Conservation (phyloP, 495 filamentous ascomycete genomes). For the Gamarada debralockiae region DNA sequence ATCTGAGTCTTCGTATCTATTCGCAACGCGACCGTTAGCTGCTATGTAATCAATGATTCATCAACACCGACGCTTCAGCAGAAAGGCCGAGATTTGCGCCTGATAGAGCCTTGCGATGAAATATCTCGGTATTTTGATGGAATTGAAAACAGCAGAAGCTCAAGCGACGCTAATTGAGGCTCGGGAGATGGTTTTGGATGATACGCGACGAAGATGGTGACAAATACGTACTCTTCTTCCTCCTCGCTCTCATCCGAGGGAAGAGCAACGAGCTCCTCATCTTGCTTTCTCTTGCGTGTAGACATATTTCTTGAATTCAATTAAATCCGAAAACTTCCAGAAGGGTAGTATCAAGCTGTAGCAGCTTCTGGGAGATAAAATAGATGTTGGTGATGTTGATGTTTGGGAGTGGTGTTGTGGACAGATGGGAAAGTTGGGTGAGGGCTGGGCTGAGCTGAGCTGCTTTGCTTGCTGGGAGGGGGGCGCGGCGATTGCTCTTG, state of each 20-base stretch:
- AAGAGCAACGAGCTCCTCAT: slow-evolving; percentile 31
- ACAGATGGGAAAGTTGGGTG: no score
- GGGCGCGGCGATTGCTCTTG: no score
- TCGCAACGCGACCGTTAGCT: background rate
- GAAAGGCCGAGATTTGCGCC: background rate
- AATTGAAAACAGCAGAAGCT: background rate
- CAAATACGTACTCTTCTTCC: slow-evolving; percentile 29
- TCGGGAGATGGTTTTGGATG: background rate
- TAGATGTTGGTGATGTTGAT: no score
- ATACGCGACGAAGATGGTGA: background rate
- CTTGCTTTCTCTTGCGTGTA: slow-evolving; percentile 32
- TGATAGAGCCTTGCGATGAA: background rate
- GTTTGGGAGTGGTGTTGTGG: no score
- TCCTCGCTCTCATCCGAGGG: slow-evolving; percentile 29
- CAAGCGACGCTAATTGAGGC: slow-evolving; percentile 2
- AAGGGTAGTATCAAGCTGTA: no score
- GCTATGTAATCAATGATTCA: background rate
- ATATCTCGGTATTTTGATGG: background rate
- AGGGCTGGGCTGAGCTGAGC: no score
- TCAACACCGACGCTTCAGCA: no score
- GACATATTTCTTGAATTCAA: slow-evolving; percentile 22
- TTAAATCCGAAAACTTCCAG: no score
- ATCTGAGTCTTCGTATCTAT: slow-evolving; percentile 30
- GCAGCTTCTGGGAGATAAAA: slow-evolving; percentile 52
- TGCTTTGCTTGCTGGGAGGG: no score